Base-by-base conservation (phyloP, 2,329 filamentous ascomycete genomes). In the Talaromyces pinophilus region DNA sequence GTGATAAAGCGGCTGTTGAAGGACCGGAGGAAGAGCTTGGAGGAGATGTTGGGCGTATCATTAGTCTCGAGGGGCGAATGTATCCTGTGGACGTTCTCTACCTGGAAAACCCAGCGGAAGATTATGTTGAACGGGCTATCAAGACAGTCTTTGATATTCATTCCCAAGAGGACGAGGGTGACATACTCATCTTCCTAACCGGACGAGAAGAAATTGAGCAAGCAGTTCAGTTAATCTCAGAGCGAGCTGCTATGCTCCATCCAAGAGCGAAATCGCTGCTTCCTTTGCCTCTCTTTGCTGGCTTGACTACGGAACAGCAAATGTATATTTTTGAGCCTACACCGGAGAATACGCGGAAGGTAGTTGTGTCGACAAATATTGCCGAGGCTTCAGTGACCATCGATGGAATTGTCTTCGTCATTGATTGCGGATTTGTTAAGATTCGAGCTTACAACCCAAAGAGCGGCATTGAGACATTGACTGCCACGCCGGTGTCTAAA, bases 321-420 rank as follows among this genome's bases (percentile, higher is more conserved):
- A 94, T 97, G 88, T 93, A 93, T 70, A 90, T 98, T 48, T 98
- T 98, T 75, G 92, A 97, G 72, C 88, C 90, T 63, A 83, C 93
- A 1, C 88, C 92, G 0, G 88, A 92, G 68, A 90, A 93, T 67
- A 93, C 89, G 1, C 87, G 95, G 50, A 98, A 98, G 75, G 91
- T 97, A 46, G 91, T 99, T 42, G 89, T 97, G 70, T 90, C 92
- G 3, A 98, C 95, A 67, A 98, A 98, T 75, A 97, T 98, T 70
- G 93, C 95, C 13, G 95, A 99, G 81, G 94, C 95, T 4, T 97
- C 92, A 1, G 90, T 99, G 52, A 98, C 95, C 17, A 96, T 98
- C 65, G 90, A 95, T 63, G 93, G 92, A 2, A 93, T 98, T 67
- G 89, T 93, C 64, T 96, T 92, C 73, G 94, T 99, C 5, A 82